phyloP scores from a whole-genome alignment of 2,329 filamentous ascomycete species.

The Dactylellina parvicollis region DNA sequence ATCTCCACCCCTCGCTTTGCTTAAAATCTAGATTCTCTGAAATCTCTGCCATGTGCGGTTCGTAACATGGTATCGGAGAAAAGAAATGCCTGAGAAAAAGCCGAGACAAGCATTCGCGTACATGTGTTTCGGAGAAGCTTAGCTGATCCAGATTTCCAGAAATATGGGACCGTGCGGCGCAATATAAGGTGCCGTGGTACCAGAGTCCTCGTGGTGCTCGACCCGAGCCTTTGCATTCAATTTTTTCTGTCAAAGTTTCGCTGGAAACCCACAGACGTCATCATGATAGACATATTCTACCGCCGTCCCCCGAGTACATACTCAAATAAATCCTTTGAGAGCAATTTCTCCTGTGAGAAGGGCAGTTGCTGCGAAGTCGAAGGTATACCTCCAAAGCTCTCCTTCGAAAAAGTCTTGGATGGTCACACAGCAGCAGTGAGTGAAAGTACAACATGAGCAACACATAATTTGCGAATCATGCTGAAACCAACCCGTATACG shows the following conservation, averaged over 20 bases:
- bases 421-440: slow-evolving; percentile 29
- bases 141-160: not conserved
- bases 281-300: slow-evolving; percentile 48
- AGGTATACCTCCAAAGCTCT: slow-evolving; percentile 36
- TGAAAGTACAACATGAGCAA: not conserved
- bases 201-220: no score
- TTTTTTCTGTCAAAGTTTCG: not conserved
- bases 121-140: not conserved
- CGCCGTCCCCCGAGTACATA: slow-evolving; percentile 36
- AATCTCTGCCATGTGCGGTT: not conserved
- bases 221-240: not conserved
- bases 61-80: not conserved
- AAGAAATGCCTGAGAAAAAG: not conserved
- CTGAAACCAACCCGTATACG: not conserved
- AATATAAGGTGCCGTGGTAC: slow-evolving; percentile 15
- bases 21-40: slow-evolving; percentile 12
- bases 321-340: slow-evolving; percentile 27
- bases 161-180: not conserved
- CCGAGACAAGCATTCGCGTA: not conserved
- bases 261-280: not conserved
- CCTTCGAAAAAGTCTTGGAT: slow-evolving; percentile 30
- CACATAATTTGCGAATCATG: not conserved
- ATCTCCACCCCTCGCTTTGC: slow-evolving; percentile 13
- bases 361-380: slow-evolving; percentile 18
- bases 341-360: slow-evolving; percentile 19